A percentile compares a stretch with the other conserved stretches of the same genome.
phyloP scores from a whole-genome alignment of 768 basidiomycete species.

The Xerocomellus dryophilus region DNA sequence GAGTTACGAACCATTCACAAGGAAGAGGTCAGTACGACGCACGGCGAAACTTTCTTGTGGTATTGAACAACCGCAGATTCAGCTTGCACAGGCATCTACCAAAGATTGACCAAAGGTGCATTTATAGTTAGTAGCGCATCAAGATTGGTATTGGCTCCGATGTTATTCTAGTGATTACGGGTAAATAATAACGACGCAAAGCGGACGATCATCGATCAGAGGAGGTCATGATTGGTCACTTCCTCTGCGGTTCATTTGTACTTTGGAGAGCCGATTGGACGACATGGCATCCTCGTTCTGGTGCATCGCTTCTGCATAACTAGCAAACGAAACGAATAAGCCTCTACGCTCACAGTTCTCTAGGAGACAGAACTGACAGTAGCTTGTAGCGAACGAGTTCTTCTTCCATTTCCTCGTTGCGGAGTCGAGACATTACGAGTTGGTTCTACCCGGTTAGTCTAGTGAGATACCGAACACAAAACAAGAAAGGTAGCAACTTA shows the following conservation, averaged over 20 bases:
- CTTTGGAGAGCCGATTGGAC: slow-evolving; percentile 54
- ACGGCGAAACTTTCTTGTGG: background rate
- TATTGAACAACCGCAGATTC: slow-evolving; percentile 11
- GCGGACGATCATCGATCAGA: background rate
- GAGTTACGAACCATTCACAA: slow-evolving; percentile 72
- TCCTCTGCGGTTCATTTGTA: slow-evolving; percentile 15
- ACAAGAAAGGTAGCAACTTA: slow-evolving; percentile 27
- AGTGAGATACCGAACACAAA: slow-evolving; percentile 14
- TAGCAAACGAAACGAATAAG: slow-evolving; percentile 16
- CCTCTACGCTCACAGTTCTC: background rate
- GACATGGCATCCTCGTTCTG: slow-evolving; percentile 69
- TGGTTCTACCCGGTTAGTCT: slow-evolving; percentile 64
- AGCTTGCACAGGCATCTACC: slow-evolving; percentile 11
- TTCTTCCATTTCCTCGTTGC: slow-evolving; percentile 89
- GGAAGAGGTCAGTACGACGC: slow-evolving; percentile 54
- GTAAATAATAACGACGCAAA: background rate
- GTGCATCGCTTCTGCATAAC: slow-evolving; percentile 75
- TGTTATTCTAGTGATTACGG: slow-evolving; percentile 13
- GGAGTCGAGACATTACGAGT: slow-evolving; percentile 82
- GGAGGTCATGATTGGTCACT: slow-evolving; percentile 15
- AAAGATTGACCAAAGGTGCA: slow-evolving; percentile 7
- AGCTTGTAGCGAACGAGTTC: slow-evolving; percentile 95
- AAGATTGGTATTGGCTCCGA: slow-evolving; percentile 3
- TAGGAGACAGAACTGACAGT: slow-evolving; percentile 43
- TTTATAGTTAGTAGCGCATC: background rate